Evolutionary conservation across 345 rosid species (phyloP), one percentile per base, ranked within the genome.

Genomic region (Balakata baccata): DNA sequence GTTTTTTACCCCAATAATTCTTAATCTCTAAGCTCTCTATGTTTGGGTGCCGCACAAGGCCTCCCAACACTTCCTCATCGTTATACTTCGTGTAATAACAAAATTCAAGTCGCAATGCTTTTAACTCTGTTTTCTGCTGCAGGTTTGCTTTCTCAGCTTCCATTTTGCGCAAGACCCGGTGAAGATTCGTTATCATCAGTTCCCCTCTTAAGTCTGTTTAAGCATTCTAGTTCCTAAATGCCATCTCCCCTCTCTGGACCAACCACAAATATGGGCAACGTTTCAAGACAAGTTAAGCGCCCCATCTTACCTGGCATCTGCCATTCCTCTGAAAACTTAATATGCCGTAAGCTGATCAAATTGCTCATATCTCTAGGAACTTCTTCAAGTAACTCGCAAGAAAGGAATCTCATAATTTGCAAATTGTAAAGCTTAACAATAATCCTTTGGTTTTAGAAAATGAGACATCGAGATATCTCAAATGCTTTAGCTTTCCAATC

Each of bases 401-500:
- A 39, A n/a, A 10, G 7, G 22, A 58, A 43, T 56, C 37, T 43
- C 51, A 71, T 13, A 5, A 1, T 47, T 66, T 66, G 69, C 10
- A 66, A 12, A 66, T 45, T 66, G 38, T 46, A 41, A 16, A 37
- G 52, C 17, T 3, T 41, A 4, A 43, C 64, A 13, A 80, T 46
- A 76, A 51, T 18, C 0, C 13, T 41, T 41, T 18, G 13, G 76
- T 38, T 22, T 18, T 1, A 54, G 51, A 62, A 0, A 2, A 2
- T 3, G 80, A 80, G 61, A 76, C 22, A 17, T 80, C 75, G 20
- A 81, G 75, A 20, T 73, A 74, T 12, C 78, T 66, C n/a, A 80
- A 65, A 64, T 69, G 72, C 51, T 72, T 76, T 59, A 80, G 29
- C 22, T 57, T 49, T 10, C 75, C 75, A 66, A 75, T 75, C 3